Conservation (phyloP, 2,329 filamentous ascomycete species). For the Mariannaea elegans region DNA sequence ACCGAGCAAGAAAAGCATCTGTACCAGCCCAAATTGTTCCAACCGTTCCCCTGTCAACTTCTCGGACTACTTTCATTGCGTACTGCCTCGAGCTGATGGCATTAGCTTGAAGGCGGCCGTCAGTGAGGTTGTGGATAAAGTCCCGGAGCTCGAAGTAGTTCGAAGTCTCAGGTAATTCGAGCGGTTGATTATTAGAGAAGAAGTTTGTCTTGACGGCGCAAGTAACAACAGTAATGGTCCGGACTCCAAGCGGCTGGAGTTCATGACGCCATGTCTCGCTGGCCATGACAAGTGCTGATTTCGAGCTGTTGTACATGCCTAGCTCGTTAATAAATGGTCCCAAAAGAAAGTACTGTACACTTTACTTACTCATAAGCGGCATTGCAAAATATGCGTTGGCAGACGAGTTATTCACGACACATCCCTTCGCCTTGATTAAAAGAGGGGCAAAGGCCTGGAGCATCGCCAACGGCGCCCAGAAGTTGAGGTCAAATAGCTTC, state of each 20-base stretch:
- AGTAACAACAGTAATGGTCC: constrained; percentile 35
- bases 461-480: constrained; percentile 48
- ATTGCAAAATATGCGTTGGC: constrained; percentile 2
- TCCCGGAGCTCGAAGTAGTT: constrained; percentile 26
- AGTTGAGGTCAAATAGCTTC: constrained; percentile 48
- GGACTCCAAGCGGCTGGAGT: constrained; percentile 39
- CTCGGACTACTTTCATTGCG: constrained; percentile 23
- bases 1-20: constrained; percentile 16
- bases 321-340: background rate
- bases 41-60: constrained; percentile 29
- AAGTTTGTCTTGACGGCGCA: constrained; percentile 29
- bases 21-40: constrained; percentile 33
- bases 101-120: constrained; percentile 21
- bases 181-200: constrained; percentile 9
- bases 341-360: background rate
- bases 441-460: constrained; percentile 48
- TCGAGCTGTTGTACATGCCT: constrained; percentile 39
- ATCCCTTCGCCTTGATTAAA: constrained; percentile 41
- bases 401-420: constrained; percentile 34
- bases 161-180: constrained; percentile 29
- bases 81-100: constrained; percentile 21
- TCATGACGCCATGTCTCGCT: constrained; percentile 39
- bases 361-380: constrained; percentile 6
- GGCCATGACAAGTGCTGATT: constrained; percentile 31
- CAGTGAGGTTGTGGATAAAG: constrained; percentile 15